Conservation (phyloP, 148 eudicot genomes). For the Fagopyrum esculentum region DNA sequence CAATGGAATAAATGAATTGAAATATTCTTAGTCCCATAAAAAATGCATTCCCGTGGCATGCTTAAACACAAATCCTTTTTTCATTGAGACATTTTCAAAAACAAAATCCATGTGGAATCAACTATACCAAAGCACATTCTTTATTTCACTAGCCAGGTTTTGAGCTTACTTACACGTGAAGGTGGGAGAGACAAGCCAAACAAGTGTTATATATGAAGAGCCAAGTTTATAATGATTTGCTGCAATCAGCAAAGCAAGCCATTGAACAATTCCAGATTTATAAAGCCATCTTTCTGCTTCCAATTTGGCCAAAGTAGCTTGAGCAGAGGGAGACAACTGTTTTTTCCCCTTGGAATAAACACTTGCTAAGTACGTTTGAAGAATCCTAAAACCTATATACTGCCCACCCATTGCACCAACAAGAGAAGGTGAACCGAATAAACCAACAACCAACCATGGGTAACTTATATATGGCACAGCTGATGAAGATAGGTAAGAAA, state of each 20-base stretch:
- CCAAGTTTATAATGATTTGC: constrained; percentile 70
- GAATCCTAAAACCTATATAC: constrained; percentile 58
- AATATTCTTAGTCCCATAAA: background rate
- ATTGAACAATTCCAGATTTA: constrained; percentile 77
- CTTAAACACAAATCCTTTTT: background rate
- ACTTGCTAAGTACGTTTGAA: constrained; percentile 38
- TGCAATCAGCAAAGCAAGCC: constrained; percentile 54
- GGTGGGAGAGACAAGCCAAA: constrained; percentile 83
- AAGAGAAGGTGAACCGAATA: constrained; percentile 81
- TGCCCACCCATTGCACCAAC: constrained; percentile 95
- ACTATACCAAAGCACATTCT: background rate
- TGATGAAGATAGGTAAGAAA: constrained; percentile 53
- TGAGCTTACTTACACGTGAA: constrained; percentile 76
- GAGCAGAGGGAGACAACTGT: constrained; percentile 26
- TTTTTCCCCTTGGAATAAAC: constrained; percentile 29
- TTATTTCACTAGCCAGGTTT: background rate
- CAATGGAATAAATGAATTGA: background rate
- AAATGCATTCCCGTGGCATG: background rate
- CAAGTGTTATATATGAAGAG: constrained; percentile 66
- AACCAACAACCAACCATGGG: constrained; percentile 73
- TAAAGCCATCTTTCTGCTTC: constrained; percentile 96
- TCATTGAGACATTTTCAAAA: background rate
- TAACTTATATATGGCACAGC: constrained; percentile 62
- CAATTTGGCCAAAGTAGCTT: constrained; percentile 55
- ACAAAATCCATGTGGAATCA: background rate